A percentile compares a stretch with the other conserved stretches of the same genome.
phyloP scores from a whole-genome alignment of 2,329 filamentous ascomycete genomes.

The Talaromyces rugulosus region DNA sequence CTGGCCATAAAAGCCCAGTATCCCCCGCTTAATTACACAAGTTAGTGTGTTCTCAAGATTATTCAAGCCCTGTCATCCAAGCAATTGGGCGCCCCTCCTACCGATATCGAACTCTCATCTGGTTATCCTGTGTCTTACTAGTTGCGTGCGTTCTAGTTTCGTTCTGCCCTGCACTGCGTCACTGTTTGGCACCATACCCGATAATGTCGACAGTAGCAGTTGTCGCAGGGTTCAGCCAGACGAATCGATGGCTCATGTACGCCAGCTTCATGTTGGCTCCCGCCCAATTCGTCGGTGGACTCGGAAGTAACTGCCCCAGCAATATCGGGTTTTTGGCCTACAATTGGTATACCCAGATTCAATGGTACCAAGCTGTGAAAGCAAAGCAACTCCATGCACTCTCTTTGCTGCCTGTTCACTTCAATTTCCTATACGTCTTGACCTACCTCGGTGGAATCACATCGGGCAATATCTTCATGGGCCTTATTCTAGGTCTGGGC shows the following conservation, averaged over 20 bases:
- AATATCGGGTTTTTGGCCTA: slow-evolving; percentile 3
- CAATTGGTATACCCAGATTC: slow-evolving; percentile 2
- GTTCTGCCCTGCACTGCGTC: background rate
- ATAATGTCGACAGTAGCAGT: background rate
- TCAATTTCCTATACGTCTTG: background rate
- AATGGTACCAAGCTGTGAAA: background rate
- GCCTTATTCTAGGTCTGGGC: background rate
- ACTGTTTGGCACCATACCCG: background rate
- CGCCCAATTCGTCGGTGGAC: background rate
- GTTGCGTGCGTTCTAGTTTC: background rate
- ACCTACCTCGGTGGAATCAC: background rate
- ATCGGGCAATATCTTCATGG: background rate
- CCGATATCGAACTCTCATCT: background rate
- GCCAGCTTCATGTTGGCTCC: background rate
- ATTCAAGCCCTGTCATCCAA: background rate
- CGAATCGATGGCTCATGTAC: slow-evolving; percentile 1
- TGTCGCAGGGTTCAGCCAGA: background rate
- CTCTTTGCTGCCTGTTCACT: background rate
- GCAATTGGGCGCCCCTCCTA: background rate
- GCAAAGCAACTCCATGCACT: background rate
- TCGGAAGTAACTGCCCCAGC: background rate
- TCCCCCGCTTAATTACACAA: background rate
- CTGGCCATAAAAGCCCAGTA: background rate
- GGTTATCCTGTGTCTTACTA: background rate
- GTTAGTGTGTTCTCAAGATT: background rate